Evolutionary conservation across 768 basidiomycete species (phyloP).

Genomic region (Roridomyces roridus): DNA sequence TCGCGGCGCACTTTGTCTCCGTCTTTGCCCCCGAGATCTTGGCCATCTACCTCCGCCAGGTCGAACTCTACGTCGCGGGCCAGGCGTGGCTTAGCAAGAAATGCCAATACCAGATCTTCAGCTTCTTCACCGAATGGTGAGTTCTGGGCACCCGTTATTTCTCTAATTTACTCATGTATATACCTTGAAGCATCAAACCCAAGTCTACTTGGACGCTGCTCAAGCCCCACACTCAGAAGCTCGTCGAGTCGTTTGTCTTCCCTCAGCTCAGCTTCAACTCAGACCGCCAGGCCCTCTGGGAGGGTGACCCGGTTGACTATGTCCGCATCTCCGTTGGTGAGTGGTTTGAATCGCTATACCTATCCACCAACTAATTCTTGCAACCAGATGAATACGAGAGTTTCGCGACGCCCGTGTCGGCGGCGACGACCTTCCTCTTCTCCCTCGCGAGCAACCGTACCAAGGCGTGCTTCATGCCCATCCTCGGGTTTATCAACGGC

Average conservation of each 20-base stretch:
- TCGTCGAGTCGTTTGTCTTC: constrained; percentile 85
- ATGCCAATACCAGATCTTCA: constrained; percentile 82
- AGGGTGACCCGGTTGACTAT: constrained; percentile 84
- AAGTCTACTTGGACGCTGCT: constrained; percentile 90
- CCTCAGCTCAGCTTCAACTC: constrained; percentile 85
- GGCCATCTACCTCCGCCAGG: constrained; percentile 74
- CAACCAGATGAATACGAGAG: constrained; percentile 80
- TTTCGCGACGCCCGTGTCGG: constrained; percentile 76
- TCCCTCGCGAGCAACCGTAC: constrained; percentile 80
- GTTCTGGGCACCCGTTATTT: constrained; percentile 28
- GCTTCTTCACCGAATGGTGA: constrained; percentile 89
- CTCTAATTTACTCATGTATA: not conserved
- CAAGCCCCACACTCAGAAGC: constrained; percentile 81
- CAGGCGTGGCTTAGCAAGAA: constrained; percentile 84
- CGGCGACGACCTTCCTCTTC: constrained; percentile 82
- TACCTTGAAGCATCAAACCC: constrained; percentile 75
- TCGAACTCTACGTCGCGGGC: constrained; percentile 75
- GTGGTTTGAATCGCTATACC: constrained; percentile 19
- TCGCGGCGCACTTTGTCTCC: constrained; percentile 79
- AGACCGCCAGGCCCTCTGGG: constrained; percentile 72
- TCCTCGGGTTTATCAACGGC: constrained; percentile 77
- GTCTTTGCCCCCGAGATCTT: constrained; percentile 88
- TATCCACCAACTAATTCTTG: not conserved
- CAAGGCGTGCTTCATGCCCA: constrained; percentile 81
- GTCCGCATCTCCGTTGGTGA: constrained; percentile 76